Evolutionary conservation across 1,139 yeast species (phyloP), one percentile per base, ranked within the genome.

Genomic region (Wickerhamomyces sp.): DNA sequence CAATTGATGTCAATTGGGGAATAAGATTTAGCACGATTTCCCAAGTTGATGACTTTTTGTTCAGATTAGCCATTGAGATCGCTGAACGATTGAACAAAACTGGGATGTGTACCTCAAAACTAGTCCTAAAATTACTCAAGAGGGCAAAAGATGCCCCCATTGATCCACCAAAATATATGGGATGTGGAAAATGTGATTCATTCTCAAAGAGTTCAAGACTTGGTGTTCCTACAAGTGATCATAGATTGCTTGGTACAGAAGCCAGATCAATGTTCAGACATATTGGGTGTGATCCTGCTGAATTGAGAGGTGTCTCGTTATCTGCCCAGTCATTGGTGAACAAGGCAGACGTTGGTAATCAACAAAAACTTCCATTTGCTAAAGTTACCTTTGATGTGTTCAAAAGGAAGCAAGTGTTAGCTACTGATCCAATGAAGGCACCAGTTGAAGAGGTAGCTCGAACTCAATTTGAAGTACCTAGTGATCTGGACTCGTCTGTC

Each of bases 1-100:
- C 96, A 0, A 88, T 89, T 10, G 98, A 93, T 62, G 85, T 93
- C 33, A 88, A 90, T 51, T 93, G 89, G 83, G 98, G 96, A 0
- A 86, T 93, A 0, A 63, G 98, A 43, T 85, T 91, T 51, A 76
- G 79, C 30, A 69, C 68, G 0, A 70, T 75, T 27, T 63, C 64
- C 1, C 88, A 91, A 55, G 77, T 84, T 27, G 91, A 84, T 49
- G 58, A 50, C 5, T 93, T 93, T 59, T 60, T 88, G 18, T 67
- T 71, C 41, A 66, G 78, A 34, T 65, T 91, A 42, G 71, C 84
- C 0, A 66, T 66, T 33, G 96, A 90, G 57, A 61, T 93, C 45
- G 67, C 75, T 45, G 53, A 65, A 1, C 69, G 95, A 46, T 61
- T 89, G 43, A 51, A 65, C 2, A 68, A 71, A 10, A 58, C 79